Evolutionary conservation across 768 basidiomycete species (phyloP).

Genomic region (Psilocybe azurescens): DNA sequence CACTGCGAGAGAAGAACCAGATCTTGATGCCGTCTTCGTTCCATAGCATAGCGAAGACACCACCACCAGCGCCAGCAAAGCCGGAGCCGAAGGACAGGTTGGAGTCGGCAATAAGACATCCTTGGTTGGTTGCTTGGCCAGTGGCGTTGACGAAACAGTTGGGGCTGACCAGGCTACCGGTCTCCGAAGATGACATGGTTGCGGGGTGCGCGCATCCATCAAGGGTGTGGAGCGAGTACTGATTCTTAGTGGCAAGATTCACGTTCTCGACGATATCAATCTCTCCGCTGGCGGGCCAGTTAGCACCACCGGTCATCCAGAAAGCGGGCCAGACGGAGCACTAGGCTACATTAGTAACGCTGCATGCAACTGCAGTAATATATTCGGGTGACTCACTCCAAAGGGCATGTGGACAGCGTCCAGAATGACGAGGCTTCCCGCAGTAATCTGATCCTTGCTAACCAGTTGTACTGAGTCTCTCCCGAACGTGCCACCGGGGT

Average conservation of each 20-base stretch:
- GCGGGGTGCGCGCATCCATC: conserved; percentile 9
- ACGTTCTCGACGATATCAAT: conserved; percentile 21
- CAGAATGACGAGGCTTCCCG: not conserved
- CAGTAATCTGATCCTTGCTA: not conserved
- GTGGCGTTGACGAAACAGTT: conserved; percentile 19
- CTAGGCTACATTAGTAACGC: not conserved
- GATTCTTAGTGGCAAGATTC: conserved; percentile 16
- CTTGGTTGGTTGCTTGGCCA: conserved; percentile 3
- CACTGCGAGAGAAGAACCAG: conserved; percentile 17
- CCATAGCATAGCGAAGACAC: conserved; percentile 15
- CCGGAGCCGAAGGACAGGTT: conserved; percentile 10
- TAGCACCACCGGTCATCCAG: conserved; percentile 17
- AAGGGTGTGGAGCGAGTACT: conserved; percentile 13
- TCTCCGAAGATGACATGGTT: conserved; percentile 3
- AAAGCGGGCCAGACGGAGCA: conserved; percentile 21
- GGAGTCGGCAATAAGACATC: conserved; percentile 11
- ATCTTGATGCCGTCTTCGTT: conserved; percentile 19
- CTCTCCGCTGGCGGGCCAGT: conserved; percentile 16
- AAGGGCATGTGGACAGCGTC: conserved; percentile 7
- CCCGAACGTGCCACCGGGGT: not conserved
- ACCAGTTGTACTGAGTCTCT: conserved; percentile 4
- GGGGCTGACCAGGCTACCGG: conserved; percentile 9
- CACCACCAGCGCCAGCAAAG: conserved; percentile 14
- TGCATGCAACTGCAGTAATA: not conserved
- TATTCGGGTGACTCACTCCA: not conserved